Base-by-base conservation (phyloP, 495 filamentous ascomycete genomes). In the Trypethelium eluteriae region DNA sequence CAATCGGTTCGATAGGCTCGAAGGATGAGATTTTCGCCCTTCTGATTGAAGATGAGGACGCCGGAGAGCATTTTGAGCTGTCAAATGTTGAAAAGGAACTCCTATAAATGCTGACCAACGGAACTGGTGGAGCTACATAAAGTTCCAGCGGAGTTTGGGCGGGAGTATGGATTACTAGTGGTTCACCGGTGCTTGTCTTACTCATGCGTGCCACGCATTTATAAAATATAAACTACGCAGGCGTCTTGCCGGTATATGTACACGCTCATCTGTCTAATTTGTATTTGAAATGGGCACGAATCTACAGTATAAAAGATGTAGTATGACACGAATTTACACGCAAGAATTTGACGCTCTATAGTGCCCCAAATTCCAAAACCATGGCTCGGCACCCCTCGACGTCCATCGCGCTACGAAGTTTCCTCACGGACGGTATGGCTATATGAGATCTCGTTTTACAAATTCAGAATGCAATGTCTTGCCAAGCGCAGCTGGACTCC, bases 1-100 rank as follows among this genome's bases (percentile, higher is more conserved):
- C 93, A 97, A 79, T 99, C 94, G 76, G 93, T 94, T 72, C 94
- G 92, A 79, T 97, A 99, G 71, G 95, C 90, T 70, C 94, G 92
- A 79, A 98, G 96, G 77, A 99, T 99, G 69, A 99, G 89, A 77
- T 97, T 97, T 82, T 99, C 94, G 80, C 94, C 94, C 78, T 99
- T 99, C 76, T 98, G 95, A 73, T 99, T 99, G 82, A 99, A 99
- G 70, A 99, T 85, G 59, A 99, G 84, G 72, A 99, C 92, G 66
- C 94, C 94, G 68, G 92, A 96, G 70, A 98, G 82, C 94, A 98
- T 98, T 14, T 53, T 68, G 65, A 39, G 39, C 12, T 32, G 57
- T 53, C 49, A 18, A 44, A 14, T 14, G 41, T 44, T 53, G 49
- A n/a, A 53, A 53, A 53, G 11, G 49, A 5, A 25, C 5, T 25